Percentiles rank a stretch among this genome's conserved stretches.
phyloP scores from a whole-genome alignment of 148 eudicot genomes.

The Suaeda aralocaspica region DNA sequence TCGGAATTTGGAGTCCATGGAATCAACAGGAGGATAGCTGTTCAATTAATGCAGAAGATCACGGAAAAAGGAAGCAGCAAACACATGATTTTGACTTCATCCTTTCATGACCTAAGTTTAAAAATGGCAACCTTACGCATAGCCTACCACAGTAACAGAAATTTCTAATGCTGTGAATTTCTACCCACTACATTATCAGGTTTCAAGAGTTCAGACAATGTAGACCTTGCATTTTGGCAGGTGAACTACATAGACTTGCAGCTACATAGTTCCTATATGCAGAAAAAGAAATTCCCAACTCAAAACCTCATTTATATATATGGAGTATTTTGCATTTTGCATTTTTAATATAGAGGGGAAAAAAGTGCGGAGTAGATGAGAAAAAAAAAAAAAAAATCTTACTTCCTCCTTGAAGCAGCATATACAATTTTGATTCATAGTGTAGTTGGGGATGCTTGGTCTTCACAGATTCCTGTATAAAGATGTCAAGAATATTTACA shows the following conservation, averaged over 20 bases:
- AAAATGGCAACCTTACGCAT: not conserved
- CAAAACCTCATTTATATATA: not conserved
- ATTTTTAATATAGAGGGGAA: too few species aligned
- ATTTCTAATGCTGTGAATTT: not conserved
- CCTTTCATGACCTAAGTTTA: not conserved
- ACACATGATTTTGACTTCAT: not conserved
- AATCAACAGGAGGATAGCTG: not conserved
- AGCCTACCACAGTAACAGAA: not conserved
- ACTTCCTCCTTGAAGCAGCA: conserved; percentile 99
- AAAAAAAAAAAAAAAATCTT: conserved; percentile 28
- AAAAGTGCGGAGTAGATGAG: too few species aligned
- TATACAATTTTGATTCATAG: conserved; percentile 87
- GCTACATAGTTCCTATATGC: too few species aligned
- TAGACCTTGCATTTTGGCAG: too few species aligned
- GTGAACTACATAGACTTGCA: too few species aligned
- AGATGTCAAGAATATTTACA: conserved; percentile 13
- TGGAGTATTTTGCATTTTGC: too few species aligned
- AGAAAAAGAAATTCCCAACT: not conserved
- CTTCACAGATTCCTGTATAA: conserved; percentile 74
- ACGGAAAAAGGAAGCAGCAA: not conserved
- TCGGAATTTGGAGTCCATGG: not conserved
- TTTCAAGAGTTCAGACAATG: too few species aligned
- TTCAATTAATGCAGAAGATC: not conserved
- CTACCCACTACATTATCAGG: too few species aligned
- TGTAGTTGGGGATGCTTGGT: conserved; percentile 98